Base-by-base conservation (phyloP, 805 yeast genomes). In the Saccharomycopsis babjevae region DNA sequence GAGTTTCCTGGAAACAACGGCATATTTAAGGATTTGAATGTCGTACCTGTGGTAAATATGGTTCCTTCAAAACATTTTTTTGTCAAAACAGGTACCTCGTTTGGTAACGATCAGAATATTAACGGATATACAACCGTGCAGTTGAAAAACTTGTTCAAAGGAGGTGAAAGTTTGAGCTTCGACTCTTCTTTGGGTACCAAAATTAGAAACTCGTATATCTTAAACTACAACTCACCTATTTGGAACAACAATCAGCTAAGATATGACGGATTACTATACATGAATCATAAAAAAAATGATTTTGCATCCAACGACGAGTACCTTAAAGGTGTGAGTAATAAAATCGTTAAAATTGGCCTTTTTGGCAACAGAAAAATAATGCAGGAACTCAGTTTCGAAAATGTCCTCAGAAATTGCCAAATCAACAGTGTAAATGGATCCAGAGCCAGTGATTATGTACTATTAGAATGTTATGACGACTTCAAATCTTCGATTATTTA, bases 51-150 rank as follows among this genome's bases (percentile, higher is more conserved):
- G 15, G 58, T 75, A 15, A 69, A 72, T 40, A 57, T 76, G 11
- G 46, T 65, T 5, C 92, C 93, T 0, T 80, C 80, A 3, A 89
- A 89, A 66, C 79, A 81, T 66, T 87, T 91, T 67, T 79, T 81
- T 62, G 92, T 96, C 59, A 88, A 88, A 67, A 89, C 97, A 0
- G 99, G 99, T 3, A 94, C 98, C 1, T 92, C 91, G 71, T 82
- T 94, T 7, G 98, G 98, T 1, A 93, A 94, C 69, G 96, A 96
- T 38, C 98, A 94, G 75, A 99, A 97, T 36, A 46, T 46, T 22
- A 94, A 89, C 69, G 98, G 97, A 0, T 91, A 92, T 69, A 78
- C 90, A 56, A 85, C 89, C 38, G 82, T 92, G 60, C 91, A 84
- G 71, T 75, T 77, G 62, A 71, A 78, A 54, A 86, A 86, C 68